Evolutionary conservation across 2,329 filamentous ascomycete species (phyloP), one percentile per base, ranked within the genome.

Genomic region (Cladorrhinum sp.): DNA sequence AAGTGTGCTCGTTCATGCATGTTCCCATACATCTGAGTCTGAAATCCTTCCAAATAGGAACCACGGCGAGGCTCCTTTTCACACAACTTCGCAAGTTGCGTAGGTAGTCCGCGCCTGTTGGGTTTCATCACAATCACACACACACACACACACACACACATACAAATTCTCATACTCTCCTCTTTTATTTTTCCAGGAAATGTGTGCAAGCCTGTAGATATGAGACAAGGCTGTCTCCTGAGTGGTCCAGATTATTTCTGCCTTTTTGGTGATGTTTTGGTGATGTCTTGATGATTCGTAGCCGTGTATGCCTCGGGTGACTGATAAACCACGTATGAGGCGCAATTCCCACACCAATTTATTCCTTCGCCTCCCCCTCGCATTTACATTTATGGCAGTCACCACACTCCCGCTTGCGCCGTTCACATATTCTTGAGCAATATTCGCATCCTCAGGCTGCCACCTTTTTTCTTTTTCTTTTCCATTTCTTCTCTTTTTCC

Each of bases 401-500:
- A 9, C 12, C 32, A 10, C 9, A 29, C 25, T 4, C 9, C 2
- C 32, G 16, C 32, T 36, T 36, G 32, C 4, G 10, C 25, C 25
- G 5, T 16, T 36, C 32, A 36, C 12, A 36, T 36, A 29, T 36
- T 13, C 32, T n/a, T 32, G 29, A 32, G 29, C 29, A 32, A 32
- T 6, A 13, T 6, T 32, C 29, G 16, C 2, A 18, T 36, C 27
- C 3, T 54, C 23, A 36, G 12, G 27, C 16, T 36, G 27, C 10
- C 25, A 3, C 10, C 12, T 18, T 41, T 41, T 41, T 41, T 41
- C 16, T 18, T 41, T 41, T 41, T 41, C 16, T 22, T 41, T 45
- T 45, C 16, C 41, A 13, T 45, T 45, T 20, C 20, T 61, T 52
- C 48, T 57, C 22, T 59, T 22, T 55, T 16, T 41, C n/a, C 48